Evolutionary conservation across 139 green algal genomes (phyloP), one percentile per base, ranked within the genome.

Genomic region (Haematococcus sp.): DNA sequence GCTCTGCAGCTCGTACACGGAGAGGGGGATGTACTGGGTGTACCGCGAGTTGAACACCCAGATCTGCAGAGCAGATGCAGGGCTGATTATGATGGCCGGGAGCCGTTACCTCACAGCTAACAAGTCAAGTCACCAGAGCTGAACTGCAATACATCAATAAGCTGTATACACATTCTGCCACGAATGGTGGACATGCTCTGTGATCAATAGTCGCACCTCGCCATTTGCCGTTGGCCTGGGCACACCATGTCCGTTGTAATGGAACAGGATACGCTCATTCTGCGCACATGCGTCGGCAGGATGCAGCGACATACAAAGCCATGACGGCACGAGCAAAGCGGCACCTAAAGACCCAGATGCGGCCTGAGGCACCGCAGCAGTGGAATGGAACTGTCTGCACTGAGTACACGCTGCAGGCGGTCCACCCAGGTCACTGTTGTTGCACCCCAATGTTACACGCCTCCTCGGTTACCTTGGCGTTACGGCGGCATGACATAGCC

Each of bases 161-260:
- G 40, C 11, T 7, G 7, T 19, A 7, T 19, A 19, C 40, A 49
- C 40, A 49, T 49, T 19, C 40, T 19, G 40, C n/a, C n/a, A n/a
- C n/a, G n/a, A n/a, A n/a, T n/a, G n/a, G n/a, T n/a, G n/a, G n/a
- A n/a, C n/a, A n/a, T n/a, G n/a, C n/a, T n/a, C n/a, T n/a, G n/a
- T n/a, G n/a, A n/a, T n/a, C n/a, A n/a, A n/a, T n/a, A n/a, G n/a
- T n/a, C 40, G 7, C 22, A 90, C 73, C 83, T 99, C 96, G 19
- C 96, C 96, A 76, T 99, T 99, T 4, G 81, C 83, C 9, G 96
- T 99, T 7, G 96, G 96, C 33, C 90, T 89, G 30, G 96, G 96
- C 70, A 99, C 96, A 44, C 96, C 96, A 76, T 99, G 96, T 19
- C 96, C 96, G 82, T 99, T 99, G 89, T 99, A 99, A 81, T 99